Evolutionary conservation across 257 asterid genomes (phyloP).

Genomic region (Knoxia roxburghii): DNA sequence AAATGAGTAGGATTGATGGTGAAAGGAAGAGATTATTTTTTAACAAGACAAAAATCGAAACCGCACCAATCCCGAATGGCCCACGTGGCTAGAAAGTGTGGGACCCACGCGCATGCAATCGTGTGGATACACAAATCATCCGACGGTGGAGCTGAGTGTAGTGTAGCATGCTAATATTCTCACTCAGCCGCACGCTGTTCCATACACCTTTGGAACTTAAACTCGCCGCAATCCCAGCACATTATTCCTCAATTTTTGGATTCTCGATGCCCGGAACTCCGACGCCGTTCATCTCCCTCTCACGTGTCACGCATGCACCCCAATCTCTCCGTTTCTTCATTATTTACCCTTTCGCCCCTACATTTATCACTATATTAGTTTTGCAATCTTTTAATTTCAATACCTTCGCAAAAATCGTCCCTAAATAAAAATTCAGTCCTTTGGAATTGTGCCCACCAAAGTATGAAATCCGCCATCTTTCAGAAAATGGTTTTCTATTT

Average conservation of each 20-base stretch:
- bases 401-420: too few relatives aligned
- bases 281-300: slow-evolving; percentile 9
- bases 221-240: slow-evolving; percentile 43
- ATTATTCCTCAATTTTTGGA: slow-evolving; percentile 7
- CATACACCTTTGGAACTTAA: slow-evolving; percentile 41
- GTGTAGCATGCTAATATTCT: slow-evolving; percentile 3
- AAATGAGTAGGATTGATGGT: too few relatives aligned
- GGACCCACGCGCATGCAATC: slow-evolving; percentile 31
- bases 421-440: too few relatives aligned
- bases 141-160: slow-evolving; percentile 6
- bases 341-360: too few relatives aligned
- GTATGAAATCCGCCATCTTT: too few relatives aligned
- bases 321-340: neutral
- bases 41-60: neutral
- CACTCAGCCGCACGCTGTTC: slow-evolving; percentile 18
- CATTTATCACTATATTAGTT: too few relatives aligned
- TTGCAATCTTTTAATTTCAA: too few relatives aligned
- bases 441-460: too few relatives aligned
- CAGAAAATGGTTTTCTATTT: too few relatives aligned
- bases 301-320: slow-evolving; percentile 18
- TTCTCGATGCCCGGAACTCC: neutral
- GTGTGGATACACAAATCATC: slow-evolving; percentile 27
- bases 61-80: slow-evolving; percentile 9
- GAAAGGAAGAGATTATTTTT: too few relatives aligned
- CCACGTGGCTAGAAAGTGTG: slow-evolving; percentile 17